A percentile compares a stretch with the other conserved stretches of the same genome.
Conservation (phyloP, 2,329 filamentous ascomycete genomes). For the Aspergillus fijiensis region DNA sequence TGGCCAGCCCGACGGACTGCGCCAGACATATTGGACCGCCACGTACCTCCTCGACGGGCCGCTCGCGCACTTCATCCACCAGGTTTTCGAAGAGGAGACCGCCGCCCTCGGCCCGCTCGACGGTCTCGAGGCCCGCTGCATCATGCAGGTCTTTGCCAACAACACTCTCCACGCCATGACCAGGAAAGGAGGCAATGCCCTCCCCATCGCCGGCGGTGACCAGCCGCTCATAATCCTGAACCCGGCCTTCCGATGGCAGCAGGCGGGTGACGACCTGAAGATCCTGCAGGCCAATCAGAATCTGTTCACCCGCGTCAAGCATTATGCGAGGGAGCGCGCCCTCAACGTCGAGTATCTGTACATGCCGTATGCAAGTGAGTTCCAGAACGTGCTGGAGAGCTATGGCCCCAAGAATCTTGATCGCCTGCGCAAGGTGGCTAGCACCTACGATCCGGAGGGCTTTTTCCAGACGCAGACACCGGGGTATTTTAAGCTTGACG, state of each 20-base stretch:
- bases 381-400: constrained; percentile 43
- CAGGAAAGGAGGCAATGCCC: constrained; percentile 19
- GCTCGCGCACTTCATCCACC: constrained; percentile 23
- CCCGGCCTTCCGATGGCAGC: constrained; percentile 31
- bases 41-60: constrained; percentile 32
- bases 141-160: constrained; percentile 36
- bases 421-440: constrained; percentile 33
- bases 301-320: constrained; percentile 26
- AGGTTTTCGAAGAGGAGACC: constrained; percentile 6
- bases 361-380: constrained; percentile 50
- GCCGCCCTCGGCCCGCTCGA: background rate
- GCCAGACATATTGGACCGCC: constrained; percentile 35
- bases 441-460: constrained; percentile 42
- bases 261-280: constrained; percentile 31
- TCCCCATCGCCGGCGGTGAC: constrained; percentile 1
- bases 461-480: constrained; percentile 45
- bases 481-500: constrained; percentile 46
- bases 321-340: constrained; percentile 27
- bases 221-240: constrained; percentile 25
- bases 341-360: constrained; percentile 34
- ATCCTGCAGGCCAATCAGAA: constrained; percentile 26
- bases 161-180: constrained; percentile 30
- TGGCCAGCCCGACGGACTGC: constrained; percentile 28
- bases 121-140: constrained; percentile 16
- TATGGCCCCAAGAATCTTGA: constrained; percentile 43